These are phyloP conservation scores for Ogataea naganishii DNA, from an alignment of 805 yeast genomes.

Conservation along the genomic window DNA sequence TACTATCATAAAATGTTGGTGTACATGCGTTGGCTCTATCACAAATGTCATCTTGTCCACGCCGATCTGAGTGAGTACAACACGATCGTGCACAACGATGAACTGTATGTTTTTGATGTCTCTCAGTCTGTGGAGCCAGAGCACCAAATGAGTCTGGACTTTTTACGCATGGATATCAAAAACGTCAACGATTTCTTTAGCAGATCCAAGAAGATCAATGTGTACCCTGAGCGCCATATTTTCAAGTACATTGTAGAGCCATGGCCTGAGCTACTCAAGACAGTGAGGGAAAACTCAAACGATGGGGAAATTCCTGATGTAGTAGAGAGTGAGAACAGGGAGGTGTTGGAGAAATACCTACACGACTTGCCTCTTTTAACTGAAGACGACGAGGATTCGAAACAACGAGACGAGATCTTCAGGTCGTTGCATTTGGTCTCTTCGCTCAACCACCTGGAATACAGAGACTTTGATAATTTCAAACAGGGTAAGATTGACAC, in stretches of 20 bases:
- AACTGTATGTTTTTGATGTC: conserved; percentile 86
- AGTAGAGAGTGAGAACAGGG: conserved; percentile 30
- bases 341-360: conserved; percentile 32
- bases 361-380: conserved; percentile 50
- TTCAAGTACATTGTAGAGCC: conserved; percentile 68
- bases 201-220: conserved; percentile 59
- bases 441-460: conserved; percentile 78
- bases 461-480: conserved; percentile 78
- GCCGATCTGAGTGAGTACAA: conserved; percentile 97
- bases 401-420: conserved; percentile 75
- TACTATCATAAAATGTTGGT: conserved; percentile 74
- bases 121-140: conserved; percentile 97
- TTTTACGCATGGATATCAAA: conserved; percentile 94
- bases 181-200: conserved; percentile 85
- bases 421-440: conserved; percentile 71
- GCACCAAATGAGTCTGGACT: conserved; percentile 94
- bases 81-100: conserved; percentile 71
- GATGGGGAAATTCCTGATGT: conserved; percentile 28
- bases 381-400: conserved; percentile 40
- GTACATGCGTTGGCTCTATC: conserved; percentile 81
- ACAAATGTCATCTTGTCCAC: conserved; percentile 84
- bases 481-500: conserved; percentile 75
- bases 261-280: conserved; percentile 24
- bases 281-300: conserved; percentile 26
- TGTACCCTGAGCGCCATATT: conserved; percentile 73